Percentiles rank a stretch among this genome's conserved stretches.
Conservation (phyloP, 1,139 yeast species). For the Sporopachydermia cereana region DNA sequence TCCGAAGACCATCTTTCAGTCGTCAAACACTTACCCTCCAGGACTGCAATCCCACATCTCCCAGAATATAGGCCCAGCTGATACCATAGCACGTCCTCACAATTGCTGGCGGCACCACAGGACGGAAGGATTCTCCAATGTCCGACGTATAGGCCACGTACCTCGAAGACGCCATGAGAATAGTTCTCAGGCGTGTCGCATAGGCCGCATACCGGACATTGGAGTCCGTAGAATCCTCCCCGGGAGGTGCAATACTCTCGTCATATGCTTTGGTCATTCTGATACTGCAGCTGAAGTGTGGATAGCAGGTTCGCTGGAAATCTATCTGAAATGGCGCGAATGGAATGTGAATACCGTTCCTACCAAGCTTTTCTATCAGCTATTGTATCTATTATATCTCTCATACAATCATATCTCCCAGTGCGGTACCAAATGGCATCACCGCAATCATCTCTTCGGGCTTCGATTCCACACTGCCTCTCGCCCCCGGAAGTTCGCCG, state of each 20-base stretch:
- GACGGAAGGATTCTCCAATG: constrained; percentile 83
- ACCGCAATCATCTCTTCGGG: too few relatives aligned
- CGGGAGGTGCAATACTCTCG: constrained; percentile 1
- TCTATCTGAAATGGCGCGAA: too few relatives aligned
- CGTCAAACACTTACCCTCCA: constrained; percentile 47
- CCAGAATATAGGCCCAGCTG: constrained; percentile 66
- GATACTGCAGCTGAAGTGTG: too few relatives aligned
- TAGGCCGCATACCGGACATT: constrained; percentile 70
- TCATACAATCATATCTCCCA: too few relatives aligned
- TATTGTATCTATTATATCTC: too few relatives aligned
- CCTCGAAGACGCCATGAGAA: constrained; percentile 64
- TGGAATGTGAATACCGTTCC: too few relatives aligned
- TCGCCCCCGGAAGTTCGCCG: too few relatives aligned
- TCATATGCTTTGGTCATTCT: too few relatives aligned
- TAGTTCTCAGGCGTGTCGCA: constrained; percentile 54
- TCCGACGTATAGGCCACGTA: constrained; percentile 84
- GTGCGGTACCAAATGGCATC: too few relatives aligned
- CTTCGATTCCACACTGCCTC: too few relatives aligned
- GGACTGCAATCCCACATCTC: constrained; percentile 67
- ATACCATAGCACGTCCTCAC: constrained; percentile 61
- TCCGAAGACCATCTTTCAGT: constrained; percentile 9
- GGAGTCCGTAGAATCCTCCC: constrained; percentile 35
- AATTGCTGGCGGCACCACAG: constrained; percentile 60
- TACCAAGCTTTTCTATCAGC: too few relatives aligned
- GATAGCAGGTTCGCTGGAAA: too few relatives aligned